phyloP scores from a whole-genome alignment of 2,329 filamentous ascomycete species.

The Saccharata proteae region DNA sequence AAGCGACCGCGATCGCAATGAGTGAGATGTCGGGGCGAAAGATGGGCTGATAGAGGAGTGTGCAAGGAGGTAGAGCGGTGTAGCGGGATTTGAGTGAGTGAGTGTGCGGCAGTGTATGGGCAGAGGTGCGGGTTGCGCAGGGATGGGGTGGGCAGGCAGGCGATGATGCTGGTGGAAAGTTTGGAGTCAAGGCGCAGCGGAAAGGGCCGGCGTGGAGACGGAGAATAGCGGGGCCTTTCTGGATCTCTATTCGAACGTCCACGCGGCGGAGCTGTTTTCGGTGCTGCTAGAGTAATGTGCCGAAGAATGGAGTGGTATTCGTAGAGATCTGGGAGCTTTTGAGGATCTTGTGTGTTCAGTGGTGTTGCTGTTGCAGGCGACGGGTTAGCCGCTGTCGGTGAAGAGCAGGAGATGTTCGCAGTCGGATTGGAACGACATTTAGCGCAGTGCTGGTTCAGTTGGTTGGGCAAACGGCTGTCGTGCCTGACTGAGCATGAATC shows the following conservation, averaged over 20 bases:
- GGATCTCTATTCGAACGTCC: not conserved
- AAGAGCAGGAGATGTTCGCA: slow-evolving; percentile 4
- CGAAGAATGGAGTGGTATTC: slow-evolving; percentile 2
- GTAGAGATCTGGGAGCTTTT: not conserved
- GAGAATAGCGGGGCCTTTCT: not conserved
- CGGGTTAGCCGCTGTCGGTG: slow-evolving; percentile 8
- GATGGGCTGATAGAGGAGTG: not conserved
- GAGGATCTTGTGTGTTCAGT: not conserved
- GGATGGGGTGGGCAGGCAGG: slow-evolving; percentile 1
- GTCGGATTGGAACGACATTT: slow-evolving; percentile 2
- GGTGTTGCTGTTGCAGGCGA: slow-evolving; percentile 1
- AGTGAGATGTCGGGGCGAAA: slow-evolving; percentile 5
- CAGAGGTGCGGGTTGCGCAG: not conserved
- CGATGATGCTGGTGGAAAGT: not conserved
- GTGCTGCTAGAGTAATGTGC: not conserved
- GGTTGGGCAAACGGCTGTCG: no score
- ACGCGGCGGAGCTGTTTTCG: not conserved
- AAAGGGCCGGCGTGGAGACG: not conserved
- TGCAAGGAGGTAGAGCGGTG: not conserved
- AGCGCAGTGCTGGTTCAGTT: no score
- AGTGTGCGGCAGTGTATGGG: slow-evolving; percentile 1
- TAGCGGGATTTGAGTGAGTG: not conserved
- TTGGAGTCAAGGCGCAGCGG: not conserved
- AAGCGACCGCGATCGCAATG: not conserved
- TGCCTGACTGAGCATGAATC: no score